These are phyloP conservation scores for Alliaria petiolata DNA, from an alignment of 345 rosid genomes.

Conservation along the genomic window DNA sequence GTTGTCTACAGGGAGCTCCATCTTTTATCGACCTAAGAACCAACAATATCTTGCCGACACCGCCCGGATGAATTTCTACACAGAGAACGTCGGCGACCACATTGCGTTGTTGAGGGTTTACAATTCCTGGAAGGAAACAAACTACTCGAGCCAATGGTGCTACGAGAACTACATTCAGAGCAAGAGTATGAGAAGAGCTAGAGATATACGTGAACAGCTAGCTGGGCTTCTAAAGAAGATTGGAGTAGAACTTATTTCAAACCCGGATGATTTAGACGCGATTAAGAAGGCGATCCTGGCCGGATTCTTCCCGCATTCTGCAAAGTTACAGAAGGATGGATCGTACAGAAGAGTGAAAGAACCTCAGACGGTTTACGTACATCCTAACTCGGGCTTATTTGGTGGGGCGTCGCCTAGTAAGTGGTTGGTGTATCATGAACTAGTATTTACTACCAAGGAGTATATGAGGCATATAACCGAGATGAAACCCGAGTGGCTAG, in stretches of 20 bases:
- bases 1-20: constrained; percentile 87
- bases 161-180: constrained; percentile 95
- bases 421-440: constrained; percentile 82
- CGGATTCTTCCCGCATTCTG: constrained; percentile 87
- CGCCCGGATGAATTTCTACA: constrained; percentile 78
- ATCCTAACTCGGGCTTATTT: constrained; percentile 77
- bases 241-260: constrained; percentile 66
- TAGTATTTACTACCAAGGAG: constrained; percentile 87
- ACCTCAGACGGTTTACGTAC: constrained; percentile 81
- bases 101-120: constrained; percentile 81
- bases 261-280: constrained; percentile 58
- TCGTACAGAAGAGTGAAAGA: constrained; percentile 80
- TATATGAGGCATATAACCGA: constrained; percentile 93
- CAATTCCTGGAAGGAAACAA: constrained; percentile 82
- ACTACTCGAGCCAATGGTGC: constrained; percentile 91
- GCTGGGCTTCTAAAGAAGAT: constrained; percentile 85
- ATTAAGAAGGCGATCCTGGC: constrained; percentile 84
- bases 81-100: constrained; percentile 87
- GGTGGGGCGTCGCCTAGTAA: constrained; percentile 56
- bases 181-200: constrained; percentile 89
- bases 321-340: constrained; percentile 80
- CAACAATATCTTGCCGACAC: constrained; percentile 89
- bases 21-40: constrained; percentile 90
- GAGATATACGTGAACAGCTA: constrained; percentile 85
- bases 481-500: constrained; percentile 91